Conservation (phyloP, 352 stramenopile genomes). For the Globisporangium viniferum region DNA sequence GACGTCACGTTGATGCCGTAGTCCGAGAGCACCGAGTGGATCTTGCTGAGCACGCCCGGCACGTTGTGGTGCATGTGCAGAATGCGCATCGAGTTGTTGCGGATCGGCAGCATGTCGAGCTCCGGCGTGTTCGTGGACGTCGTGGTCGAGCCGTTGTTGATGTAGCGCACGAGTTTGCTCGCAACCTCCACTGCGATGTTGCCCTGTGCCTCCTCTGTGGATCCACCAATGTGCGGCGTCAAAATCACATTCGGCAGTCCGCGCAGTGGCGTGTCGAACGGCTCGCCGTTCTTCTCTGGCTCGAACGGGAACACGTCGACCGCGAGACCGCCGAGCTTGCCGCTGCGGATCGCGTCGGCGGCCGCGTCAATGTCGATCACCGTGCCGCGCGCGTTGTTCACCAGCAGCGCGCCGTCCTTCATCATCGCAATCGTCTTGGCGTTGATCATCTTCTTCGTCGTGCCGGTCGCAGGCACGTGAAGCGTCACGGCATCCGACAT, state of each 20-base stretch:
- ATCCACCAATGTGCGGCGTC: conserved; percentile 94
- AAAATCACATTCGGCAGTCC: conserved; percentile 93
- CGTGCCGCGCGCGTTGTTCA: conserved; percentile 95
- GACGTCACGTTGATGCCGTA: conserved; percentile 86
- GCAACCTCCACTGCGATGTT: conserved; percentile 85
- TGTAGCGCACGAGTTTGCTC: conserved; percentile 77
- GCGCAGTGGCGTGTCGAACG: conserved; percentile 84
- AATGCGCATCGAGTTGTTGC: conserved; percentile 78
- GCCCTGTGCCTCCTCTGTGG: conserved; percentile 94
- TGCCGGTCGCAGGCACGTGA: conserved; percentile 94
- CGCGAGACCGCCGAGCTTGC: conserved; percentile 76
- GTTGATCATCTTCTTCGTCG: conserved; percentile 93
- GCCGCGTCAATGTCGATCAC: conserved; percentile 94
- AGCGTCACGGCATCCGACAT: conserved; percentile 92
- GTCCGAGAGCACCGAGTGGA: conserved; percentile 78
- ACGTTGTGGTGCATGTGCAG: conserved; percentile 87
- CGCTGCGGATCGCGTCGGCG: conserved; percentile 84
- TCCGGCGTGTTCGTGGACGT: conserved; percentile 80
- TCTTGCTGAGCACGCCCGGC: conserved; percentile 82
- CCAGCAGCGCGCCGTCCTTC: conserved; percentile 90
- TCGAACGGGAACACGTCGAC: conserved; percentile 91
- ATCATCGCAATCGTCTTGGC: conserved; percentile 84
- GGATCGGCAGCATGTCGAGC: conserved; percentile 74
- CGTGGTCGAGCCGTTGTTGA: conserved; percentile 78
- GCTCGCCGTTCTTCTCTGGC: conserved; percentile 79